phyloP scores from a whole-genome alignment of 768 basidiomycete genomes.

The Saitozyma podzolica region DNA sequence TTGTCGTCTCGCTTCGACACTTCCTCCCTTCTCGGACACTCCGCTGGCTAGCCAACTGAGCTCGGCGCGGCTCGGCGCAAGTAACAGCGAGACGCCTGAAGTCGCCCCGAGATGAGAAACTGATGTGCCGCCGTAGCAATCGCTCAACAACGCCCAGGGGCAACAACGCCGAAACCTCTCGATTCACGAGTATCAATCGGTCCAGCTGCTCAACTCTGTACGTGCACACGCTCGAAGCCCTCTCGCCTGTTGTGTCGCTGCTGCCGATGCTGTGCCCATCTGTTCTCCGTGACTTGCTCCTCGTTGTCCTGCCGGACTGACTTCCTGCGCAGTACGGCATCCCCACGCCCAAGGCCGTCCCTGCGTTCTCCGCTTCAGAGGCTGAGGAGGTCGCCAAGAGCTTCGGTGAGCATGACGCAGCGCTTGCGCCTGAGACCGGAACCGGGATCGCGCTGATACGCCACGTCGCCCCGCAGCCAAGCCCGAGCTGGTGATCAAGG shows the following conservation, averaged over 20 bases:
- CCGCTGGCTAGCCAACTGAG: no score
- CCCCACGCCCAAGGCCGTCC: slow-evolving; percentile 85
- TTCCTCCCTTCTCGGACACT: no score
- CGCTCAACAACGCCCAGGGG: slow-evolving; percentile 55
- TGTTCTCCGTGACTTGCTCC: not conserved
- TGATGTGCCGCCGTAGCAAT: not conserved
- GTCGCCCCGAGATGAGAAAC: not conserved
- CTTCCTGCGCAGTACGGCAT: slow-evolving; percentile 75
- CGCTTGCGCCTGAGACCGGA: no score
- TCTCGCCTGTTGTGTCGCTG: not conserved
- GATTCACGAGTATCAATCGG: slow-evolving; percentile 97
- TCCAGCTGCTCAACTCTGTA: slow-evolving; percentile 90
- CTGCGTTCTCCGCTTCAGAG: slow-evolving; percentile 84
- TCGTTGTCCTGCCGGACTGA: not conserved
- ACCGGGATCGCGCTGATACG: not conserved
- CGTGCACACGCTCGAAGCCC: slow-evolving; percentile 15
- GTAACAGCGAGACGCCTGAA: no score
- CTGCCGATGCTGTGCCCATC: no score
- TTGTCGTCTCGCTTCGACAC: no score
- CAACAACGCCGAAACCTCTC: slow-evolving; percentile 74
- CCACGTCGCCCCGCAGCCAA: slow-evolving; percentile 62
- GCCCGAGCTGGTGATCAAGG: slow-evolving; percentile 89
- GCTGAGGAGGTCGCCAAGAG: slow-evolving; percentile 83
- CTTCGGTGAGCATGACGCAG: slow-evolving; percentile 71
- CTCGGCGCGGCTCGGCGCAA: no score